These are phyloP conservation scores for Porcisia deanei DNA, from an alignment of 208 protist species.

Conservation along the genomic window DNA sequence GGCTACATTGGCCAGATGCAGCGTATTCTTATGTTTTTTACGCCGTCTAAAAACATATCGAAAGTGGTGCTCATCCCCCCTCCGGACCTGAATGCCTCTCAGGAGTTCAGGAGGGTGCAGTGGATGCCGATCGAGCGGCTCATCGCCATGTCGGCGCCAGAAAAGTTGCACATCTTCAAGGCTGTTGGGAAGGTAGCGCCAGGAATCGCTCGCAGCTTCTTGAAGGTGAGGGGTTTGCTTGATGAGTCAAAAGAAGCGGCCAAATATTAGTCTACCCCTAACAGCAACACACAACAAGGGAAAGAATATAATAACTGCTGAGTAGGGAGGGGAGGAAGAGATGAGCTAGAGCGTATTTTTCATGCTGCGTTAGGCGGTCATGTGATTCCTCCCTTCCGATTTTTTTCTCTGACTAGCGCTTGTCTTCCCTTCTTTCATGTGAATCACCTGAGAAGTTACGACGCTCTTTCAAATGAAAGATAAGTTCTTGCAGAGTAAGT, in stretches of 20 bases:
- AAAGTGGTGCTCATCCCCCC: slow-evolving; percentile 66
- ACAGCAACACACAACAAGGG: neutral
- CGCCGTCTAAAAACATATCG: slow-evolving; percentile 36
- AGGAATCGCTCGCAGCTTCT: slow-evolving; percentile 38
- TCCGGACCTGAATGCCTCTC: slow-evolving; percentile 38
- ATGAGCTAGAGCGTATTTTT: neutral
- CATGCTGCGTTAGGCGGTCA: too few species aligned
- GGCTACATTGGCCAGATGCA: slow-evolving; percentile 81
- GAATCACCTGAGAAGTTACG: neutral
- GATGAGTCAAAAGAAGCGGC: neutral
- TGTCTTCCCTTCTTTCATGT: neutral
- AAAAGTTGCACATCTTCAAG: slow-evolving; percentile 76
- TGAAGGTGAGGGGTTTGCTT: slow-evolving; percentile 17
- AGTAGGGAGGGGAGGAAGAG: neutral
- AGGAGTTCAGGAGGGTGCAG: slow-evolving; percentile 59
- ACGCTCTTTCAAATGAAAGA: neutral
- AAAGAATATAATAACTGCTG: neutral
- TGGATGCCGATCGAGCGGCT: slow-evolving; percentile 55
- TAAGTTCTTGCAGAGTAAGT: neutral
- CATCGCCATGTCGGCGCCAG: slow-evolving; percentile 19
- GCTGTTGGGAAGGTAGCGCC: slow-evolving; percentile 40
- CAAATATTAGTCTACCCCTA: slow-evolving; percentile 11
- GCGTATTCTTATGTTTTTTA: slow-evolving; percentile 76
- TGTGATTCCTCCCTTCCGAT: neutral
- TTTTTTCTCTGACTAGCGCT: neutral